Base-by-base conservation (phyloP, 371 early-diverging fungal species). In the Actinomortierella ambigua region DNA sequence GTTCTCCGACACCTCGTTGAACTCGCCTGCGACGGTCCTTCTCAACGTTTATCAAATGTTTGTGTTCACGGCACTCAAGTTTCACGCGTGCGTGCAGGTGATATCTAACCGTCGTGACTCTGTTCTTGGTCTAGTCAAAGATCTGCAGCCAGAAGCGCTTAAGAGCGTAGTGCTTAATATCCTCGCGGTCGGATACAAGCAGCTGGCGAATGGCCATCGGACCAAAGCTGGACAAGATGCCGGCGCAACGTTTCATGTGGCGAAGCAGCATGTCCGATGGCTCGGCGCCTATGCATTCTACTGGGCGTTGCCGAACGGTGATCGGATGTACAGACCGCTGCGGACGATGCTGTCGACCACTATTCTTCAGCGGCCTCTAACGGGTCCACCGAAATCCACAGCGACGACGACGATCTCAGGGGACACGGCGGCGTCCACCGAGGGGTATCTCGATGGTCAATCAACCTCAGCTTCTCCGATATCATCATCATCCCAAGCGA, bases 31-130 rank as follows among this genome's bases (percentile, higher is more conserved):
- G 7, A 81, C 78, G 0, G 84, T 92, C 2, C 57, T 84, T 15
- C 60, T 86, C 41, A 94, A 93, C 59, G 61, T 93, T n/a, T 88
- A 88, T 66, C 86, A 90, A 43, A 86, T 82, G 34, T 87, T 89
- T 55, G 14, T 78, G 14, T 51, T 88, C 23, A 82, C 87, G 26
- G 93, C 88, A 28, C 80, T 88, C 59, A 90, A 88, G 73, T 80
- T 89, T 49, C 83, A 81, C 50, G 62, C 77, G 1, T 83, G 85
- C 55, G 51, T 78, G 23, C 62, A 75, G n/a, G 79, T 76, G 53
- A 53, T 79, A 14, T 14, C 44, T 7, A 63, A 49, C 14, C 67
- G 67, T 52, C 61, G 60, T 7, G 50, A 50, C 27, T 28, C 60
- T 6, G 24, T 44, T 6, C 29, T 56, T 13, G 44, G 59, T 34